Base-by-base conservation (phyloP, 768 basidiomycete species). In the Boletus coccyginus region DNA sequence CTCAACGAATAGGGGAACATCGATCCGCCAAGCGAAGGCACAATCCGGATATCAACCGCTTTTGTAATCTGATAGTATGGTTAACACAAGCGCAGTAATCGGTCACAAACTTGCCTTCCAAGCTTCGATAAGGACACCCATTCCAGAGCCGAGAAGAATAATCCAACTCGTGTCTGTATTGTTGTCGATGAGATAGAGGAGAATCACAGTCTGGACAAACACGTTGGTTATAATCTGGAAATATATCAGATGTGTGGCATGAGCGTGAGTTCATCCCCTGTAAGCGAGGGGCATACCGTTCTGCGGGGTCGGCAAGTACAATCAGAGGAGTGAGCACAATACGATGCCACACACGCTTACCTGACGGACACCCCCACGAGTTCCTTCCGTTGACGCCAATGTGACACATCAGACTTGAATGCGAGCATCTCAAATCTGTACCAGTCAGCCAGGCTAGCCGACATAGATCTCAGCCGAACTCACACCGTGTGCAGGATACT, bases 111-210 rank as follows among this genome's bases (percentile, higher is more conserved):
- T 52, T 56, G 85, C 88, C 87, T 98, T 98, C 95, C 94, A 98
- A 3, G 92, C 94, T 73, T 98, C 96, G 55, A 93, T 84, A 32
- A 91, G 62, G 42, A 91, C 81, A 42, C 92, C 90, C 70, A 85
- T 81, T 11, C 90, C 92, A 53, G 90, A 92, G 5, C 90, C 87
- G 71, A 94, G 81, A 27, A 98, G 81, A 71, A 98, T 98, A 92
- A 98, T 98, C 89, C 92, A 96, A 65, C 88, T 93, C 32, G 96
- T 99, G 70, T 98, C 91, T 51, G 92, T 87, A 63, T 91, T 92
- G 70, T 94, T 95, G 75, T 97, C 95, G 64, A 95, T 86, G 63
- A 98, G 87, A 74, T 97, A 98, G 19, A 98, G 79, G 33, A 96
- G 77, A 65, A 97, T 87, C 64, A 98, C 78, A 31, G 89, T 70